Conservation (phyloP, 306 rosid species). For the Corylus heterophylla region DNA sequence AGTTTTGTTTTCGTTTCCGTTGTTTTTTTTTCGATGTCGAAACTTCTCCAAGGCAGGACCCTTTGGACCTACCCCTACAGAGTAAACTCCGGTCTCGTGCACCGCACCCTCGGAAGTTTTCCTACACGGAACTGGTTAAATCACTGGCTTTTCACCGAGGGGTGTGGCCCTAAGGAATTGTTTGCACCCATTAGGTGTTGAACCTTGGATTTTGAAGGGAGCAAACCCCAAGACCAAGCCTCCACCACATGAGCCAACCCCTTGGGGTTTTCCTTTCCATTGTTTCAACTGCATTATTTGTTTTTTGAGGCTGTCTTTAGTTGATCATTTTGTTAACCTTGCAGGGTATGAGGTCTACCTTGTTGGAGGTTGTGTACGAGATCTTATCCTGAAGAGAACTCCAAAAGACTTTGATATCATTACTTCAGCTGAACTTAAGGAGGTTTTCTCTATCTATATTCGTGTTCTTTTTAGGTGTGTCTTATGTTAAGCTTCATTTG, state of each 20-base stretch:
- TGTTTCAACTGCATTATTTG: background rate
- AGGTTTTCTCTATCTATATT: constrained; percentile 50
- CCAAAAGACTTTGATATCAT: constrained; percentile 56
- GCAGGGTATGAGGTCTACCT: constrained; percentile 45
- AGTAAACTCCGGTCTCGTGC: too few relatives aligned
- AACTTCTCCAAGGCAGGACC: too few relatives aligned
- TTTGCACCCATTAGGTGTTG: too few relatives aligned
- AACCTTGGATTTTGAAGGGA: too few relatives aligned
- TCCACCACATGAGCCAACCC: too few relatives aligned
- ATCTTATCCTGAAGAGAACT: constrained; percentile 43
- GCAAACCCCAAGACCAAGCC: too few relatives aligned
- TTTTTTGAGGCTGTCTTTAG: background rate
- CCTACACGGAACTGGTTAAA: too few relatives aligned
- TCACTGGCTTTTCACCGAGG: too few relatives aligned
- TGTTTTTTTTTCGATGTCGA: background rate
- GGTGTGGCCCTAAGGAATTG: too few relatives aligned
- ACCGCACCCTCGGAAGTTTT: too few relatives aligned
- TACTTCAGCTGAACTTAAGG: constrained; percentile 77
- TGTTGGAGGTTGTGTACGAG: constrained; percentile 56
- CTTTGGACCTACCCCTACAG: too few relatives aligned
- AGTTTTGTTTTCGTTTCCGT: background rate
- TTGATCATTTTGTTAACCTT: constrained; percentile 11
- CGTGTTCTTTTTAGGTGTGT: background rate
- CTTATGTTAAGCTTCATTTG: background rate
- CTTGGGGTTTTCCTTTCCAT: background rate